phyloP scores from a whole-genome alignment of 1,284 basidiomycete species.

The Chondrostereum purpureum region DNA sequence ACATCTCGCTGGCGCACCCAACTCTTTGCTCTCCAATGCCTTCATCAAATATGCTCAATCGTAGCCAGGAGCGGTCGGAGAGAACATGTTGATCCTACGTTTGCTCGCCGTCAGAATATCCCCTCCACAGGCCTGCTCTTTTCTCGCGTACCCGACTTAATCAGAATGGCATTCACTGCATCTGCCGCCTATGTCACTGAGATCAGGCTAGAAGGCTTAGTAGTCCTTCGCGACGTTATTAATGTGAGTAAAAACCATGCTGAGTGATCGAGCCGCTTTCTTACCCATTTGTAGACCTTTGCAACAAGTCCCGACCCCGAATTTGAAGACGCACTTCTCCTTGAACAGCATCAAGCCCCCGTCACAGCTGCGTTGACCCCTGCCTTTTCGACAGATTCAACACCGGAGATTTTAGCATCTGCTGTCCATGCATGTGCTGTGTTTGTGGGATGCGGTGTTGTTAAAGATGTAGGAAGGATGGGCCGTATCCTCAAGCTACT shows the following conservation, averaged over 20 bases:
- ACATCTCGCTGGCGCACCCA: slow-evolving; percentile 96
- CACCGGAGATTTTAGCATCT: slow-evolving; percentile 89
- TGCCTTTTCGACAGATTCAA: slow-evolving; percentile 91
- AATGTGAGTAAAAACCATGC: slow-evolving; percentile 46
- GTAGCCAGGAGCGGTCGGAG: slow-evolving; percentile 67
- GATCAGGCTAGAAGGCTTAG: slow-evolving; percentile 88
- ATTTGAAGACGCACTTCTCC: slow-evolving; percentile 81
- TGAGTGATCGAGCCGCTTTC: slow-evolving; percentile 9
- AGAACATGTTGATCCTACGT: slow-evolving; percentile 77
- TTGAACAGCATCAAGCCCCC: slow-evolving; percentile 99
- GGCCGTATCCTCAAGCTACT: slow-evolving; percentile 91
- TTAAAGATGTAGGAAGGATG: slow-evolving; percentile 87
- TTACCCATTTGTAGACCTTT: slow-evolving; percentile 58
- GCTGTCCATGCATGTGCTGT: slow-evolving; percentile 93
- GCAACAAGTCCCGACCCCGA: slow-evolving; percentile 85
- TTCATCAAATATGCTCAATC: slow-evolving; percentile 84
- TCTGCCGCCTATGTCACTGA: slow-evolving; percentile 94
- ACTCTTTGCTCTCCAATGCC: slow-evolving; percentile 87
- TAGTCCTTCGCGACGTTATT: slow-evolving; percentile 89
- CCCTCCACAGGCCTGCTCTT: slow-evolving; percentile 56
- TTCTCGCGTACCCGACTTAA: slow-evolving; percentile 84
- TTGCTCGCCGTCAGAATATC: slow-evolving; percentile 48
- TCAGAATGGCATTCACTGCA: slow-evolving; percentile 97
- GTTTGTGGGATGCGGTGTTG: slow-evolving; percentile 94
- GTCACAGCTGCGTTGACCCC: slow-evolving; percentile 98